A percentile compares a stretch with the other conserved stretches of the same genome.
Conservation (phyloP, 495 filamentous ascomycete species). For the Trichoderma reesei region DNA sequence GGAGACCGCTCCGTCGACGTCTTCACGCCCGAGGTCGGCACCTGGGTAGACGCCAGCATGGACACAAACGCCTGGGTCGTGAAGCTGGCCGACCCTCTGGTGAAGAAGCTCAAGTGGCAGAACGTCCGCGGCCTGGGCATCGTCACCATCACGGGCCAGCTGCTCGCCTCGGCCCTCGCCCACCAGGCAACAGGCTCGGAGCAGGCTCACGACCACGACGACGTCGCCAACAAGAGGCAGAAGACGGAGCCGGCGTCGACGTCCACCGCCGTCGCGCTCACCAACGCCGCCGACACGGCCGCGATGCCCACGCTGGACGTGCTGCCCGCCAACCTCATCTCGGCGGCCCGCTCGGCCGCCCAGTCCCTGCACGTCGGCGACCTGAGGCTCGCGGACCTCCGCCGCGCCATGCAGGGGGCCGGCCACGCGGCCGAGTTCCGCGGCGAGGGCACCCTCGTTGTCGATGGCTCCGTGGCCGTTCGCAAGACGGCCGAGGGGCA, state of each 20-base stretch:
- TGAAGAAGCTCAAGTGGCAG: conserved; percentile 86
- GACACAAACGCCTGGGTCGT: conserved; percentile 97
- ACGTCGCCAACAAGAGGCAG: conserved; percentile 51
- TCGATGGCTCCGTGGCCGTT: conserved; percentile 81
- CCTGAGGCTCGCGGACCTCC: conserved; percentile 76
- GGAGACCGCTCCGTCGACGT: conserved; percentile 46
- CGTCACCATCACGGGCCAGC: conserved; percentile 69
- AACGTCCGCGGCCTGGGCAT: conserved; percentile 81
- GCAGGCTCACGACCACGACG: conserved; percentile 26
- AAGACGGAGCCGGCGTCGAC: conserved; percentile 43
- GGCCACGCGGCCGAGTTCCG: conserved; percentile 88
- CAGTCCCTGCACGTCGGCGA: conserved; percentile 94
- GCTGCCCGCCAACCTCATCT: conserved; percentile 63
- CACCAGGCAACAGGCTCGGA: conserved; percentile 26
- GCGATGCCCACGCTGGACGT: conserved; percentile 61
- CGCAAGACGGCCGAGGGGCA: conserved; percentile 76
- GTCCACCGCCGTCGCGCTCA: conserved; percentile 20
- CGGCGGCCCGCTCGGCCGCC: conserved; percentile 64
- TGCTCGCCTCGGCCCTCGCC: conserved; percentile 25
- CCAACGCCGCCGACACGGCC: conserved; percentile 11
- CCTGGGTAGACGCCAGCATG: conserved; percentile 76
- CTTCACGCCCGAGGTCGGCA: conserved; percentile 66
- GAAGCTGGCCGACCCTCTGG: conserved; percentile 72
- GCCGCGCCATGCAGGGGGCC: conserved; percentile 68
- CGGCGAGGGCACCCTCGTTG: conserved; percentile 82